Evolutionary conservation across 106 monocot genomes (phyloP), one percentile per base, ranked within the genome.

Genomic region (Posidonia australis): DNA sequence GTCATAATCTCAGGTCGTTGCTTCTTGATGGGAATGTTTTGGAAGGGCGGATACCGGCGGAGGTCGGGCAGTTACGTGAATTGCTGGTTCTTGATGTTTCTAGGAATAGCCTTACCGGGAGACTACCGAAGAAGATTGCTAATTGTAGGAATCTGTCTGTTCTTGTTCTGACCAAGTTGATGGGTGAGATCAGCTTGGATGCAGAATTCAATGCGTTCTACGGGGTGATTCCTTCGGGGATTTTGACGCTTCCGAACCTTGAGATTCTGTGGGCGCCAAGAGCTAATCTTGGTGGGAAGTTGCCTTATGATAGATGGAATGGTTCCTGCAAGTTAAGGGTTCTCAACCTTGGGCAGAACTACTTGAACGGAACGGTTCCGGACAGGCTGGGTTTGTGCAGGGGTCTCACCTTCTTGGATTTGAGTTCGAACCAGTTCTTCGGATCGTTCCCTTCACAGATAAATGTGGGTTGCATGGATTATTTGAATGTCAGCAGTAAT

Each of bases 181-280:
- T 53, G 5, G 63, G 51, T 26, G 47, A 5, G 16, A 18, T 19
- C n/a, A 49, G n/a, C 49, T 19, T 49, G 5, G 21, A 47, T 44
- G 26, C 44, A 6, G 86, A 83, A 32, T 86, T 86, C 52, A 86
- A 86, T 45, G 86, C 82, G 6, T 82, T 86, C 48, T 21, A 58
- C 11, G 82, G 82, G 2, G 26, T 56, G 5, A 63, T 80, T 31
- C 82, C 86, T 9, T 19, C 57, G 13, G 72, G 77, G 48, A 45
- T 82, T 14, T 20, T 83, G 4, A 28, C 51, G 9, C 63, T 86
- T 49, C 75, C 75, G 1, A 70, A 45, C 17, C 66, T 83, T 22
- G 74, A 77, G 71, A 46, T 80, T 57, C 74, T 86, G 11, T 86
- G 86, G 86, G 77, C 77, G 42, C 86, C 86, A 31, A 67, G 82